Conservation (phyloP, 2,329 filamentous ascomycete genomes). For the Aspergillus piperis region DNA sequence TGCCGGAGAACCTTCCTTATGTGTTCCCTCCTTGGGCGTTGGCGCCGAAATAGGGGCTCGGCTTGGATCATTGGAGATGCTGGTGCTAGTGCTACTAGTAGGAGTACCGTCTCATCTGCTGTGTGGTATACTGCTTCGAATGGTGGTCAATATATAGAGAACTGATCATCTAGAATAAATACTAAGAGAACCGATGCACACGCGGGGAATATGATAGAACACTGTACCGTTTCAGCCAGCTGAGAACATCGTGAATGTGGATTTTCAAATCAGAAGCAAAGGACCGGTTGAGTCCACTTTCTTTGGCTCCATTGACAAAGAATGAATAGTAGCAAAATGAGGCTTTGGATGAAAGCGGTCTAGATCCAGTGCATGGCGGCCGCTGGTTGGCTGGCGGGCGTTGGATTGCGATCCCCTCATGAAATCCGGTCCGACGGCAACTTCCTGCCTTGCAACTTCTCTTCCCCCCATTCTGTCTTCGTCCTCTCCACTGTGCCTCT, state of each 20-base stretch:
- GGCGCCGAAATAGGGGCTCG: slow-evolving; percentile 37
- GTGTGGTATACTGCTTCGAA: no score
- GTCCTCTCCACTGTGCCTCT: background rate
- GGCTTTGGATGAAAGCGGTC: slow-evolving; percentile 15
- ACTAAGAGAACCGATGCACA: background rate
- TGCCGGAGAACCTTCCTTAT: slow-evolving; percentile 53
- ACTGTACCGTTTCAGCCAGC: background rate
- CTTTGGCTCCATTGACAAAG: no score
- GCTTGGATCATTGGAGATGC: no score
- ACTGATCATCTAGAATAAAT: background rate
- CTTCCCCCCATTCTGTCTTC: background rate
- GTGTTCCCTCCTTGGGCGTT: slow-evolving; percentile 57
- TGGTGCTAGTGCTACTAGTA: no score
- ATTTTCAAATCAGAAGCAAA: no score
- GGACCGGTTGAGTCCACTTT: no score
- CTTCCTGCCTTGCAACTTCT: background rate
- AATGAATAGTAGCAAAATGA: background rate
- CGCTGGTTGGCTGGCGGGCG: slow-evolving; percentile 13
- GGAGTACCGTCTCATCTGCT: no score
- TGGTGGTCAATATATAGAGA: background rate
- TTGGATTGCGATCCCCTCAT: slow-evolving; percentile 18
- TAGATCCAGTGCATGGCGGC: slow-evolving; percentile 12
- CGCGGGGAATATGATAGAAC: background rate
- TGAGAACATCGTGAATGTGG: no score
- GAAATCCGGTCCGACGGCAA: slow-evolving; percentile 15